Percentiles rank a stretch among this genome's conserved stretches.
Evolutionary conservation across 2,329 filamentous ascomycete genomes (phyloP).

Genomic region (Cytospora schulzeri): DNA sequence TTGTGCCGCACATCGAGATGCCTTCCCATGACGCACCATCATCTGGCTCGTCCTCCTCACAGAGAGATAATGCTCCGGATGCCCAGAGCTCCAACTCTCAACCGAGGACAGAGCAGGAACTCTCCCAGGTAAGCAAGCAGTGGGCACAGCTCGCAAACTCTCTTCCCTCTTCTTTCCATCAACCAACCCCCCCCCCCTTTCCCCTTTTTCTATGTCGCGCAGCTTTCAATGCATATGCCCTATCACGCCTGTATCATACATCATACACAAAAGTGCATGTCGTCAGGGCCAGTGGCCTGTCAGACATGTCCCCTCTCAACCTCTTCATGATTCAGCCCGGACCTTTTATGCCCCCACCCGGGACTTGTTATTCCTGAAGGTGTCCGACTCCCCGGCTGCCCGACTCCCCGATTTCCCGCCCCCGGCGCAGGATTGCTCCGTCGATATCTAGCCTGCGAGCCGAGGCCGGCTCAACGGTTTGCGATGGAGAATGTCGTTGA

Average conservation of each 20-base stretch:
- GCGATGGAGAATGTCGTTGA: not conserved
- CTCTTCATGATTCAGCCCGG: conserved; percentile 1
- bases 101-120: conserved; percentile 23
- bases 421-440: not conserved
- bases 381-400: not conserved
- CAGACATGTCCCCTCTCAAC: not conserved
- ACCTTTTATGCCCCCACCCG: not conserved
- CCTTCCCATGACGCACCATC: conserved; percentile 14
- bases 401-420: not conserved
- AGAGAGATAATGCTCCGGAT: conserved; percentile 1
- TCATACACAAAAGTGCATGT: conserved; percentile 8
- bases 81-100: not conserved
- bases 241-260: conserved; percentile 5
- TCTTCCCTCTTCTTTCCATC: not conserved
- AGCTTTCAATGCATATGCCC: not conserved
- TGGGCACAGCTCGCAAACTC: not conserved
- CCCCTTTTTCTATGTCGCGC: not conserved
- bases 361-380: not conserved
- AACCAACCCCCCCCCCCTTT: too few species aligned
- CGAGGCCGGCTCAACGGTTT: not conserved
- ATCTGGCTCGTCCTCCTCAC: conserved; percentile 6
- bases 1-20: not conserved
- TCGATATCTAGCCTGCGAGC: not conserved
- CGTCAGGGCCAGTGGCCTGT: not conserved
- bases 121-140: conserved; percentile 22